Evolutionary conservation across 2,329 filamentous ascomycete species (phyloP), one percentile per base, ranked within the genome.

Genomic region (Boeremia exigua): DNA sequence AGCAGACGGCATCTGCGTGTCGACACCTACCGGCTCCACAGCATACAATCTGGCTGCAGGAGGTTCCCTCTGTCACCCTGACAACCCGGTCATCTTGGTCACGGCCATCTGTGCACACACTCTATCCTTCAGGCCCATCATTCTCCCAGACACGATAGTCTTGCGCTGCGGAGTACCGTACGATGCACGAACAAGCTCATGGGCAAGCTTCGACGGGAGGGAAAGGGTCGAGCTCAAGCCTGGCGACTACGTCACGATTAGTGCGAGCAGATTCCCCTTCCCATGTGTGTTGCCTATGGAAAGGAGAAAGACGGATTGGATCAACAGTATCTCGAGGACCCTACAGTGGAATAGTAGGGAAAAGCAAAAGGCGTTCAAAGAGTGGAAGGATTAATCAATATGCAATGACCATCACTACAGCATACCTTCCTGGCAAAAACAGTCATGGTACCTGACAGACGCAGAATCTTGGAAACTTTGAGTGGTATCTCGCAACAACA

Each of bases 131-230:
- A 85, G 95, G 10, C 94, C 94, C n/a, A 95, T 98, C 68, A 95
- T 98, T 68, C 82, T 98, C 2, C 95, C 95, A 0, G 95, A 99
- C 77, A 97, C 94, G 0, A 96, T 98, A 59, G 94, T 98, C 1
- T 81, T 99, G 56, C 87, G 95, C 33, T 84, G 96, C 15, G 95
- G 94, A 10, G 93, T 98, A n/a, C 95, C 95, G 0, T 98, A 96
- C 74, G 89, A 96, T 75, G 91, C 93, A 8, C 83, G 95, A 45
- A 92, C 92, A 4, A 89, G 87, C 65, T 93, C 90, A 36, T 99
- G 95, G 94, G 95, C 93, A n/a, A 96, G 92, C 75, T 99, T 99
- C 73, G 95, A 99, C 75, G 95, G 95, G 1, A 85, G 92, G 58
- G 92, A 97, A 80, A 56, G 76, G 49, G 78, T 91, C n/a, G 90